phyloP scores from a whole-genome alignment of 1,139 yeast genomes.

The Pichia sp. region DNA sequence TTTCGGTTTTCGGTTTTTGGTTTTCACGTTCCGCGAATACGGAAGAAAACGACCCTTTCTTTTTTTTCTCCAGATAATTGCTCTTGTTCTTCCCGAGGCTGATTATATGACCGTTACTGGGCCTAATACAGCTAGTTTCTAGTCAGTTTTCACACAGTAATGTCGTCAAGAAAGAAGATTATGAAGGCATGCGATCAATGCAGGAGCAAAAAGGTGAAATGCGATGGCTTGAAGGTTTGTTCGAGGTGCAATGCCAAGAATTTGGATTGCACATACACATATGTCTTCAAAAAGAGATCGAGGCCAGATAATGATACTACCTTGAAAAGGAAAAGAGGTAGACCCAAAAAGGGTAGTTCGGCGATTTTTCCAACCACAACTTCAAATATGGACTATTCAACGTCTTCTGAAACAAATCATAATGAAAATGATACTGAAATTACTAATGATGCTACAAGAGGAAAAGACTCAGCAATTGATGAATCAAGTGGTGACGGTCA shows the following conservation, averaged over 20 bases:
- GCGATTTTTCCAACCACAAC: no score
- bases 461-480: no score
- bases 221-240: constrained; percentile 17
- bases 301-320: not conserved
- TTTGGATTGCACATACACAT: constrained; percentile 31
- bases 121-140: no score
- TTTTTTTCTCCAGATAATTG: no score
- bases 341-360: constrained; percentile 11
- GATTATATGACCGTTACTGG: no score
- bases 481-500: not conserved
- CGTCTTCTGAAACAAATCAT: not conserved
- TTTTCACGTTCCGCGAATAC: no score
- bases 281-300: constrained; percentile 26
- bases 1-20: no score
- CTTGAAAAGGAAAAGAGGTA: constrained; percentile 6
- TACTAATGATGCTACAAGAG: not conserved
- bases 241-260: constrained; percentile 31
- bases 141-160: no score
- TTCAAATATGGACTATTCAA: not conserved
- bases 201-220: constrained; percentile 17
- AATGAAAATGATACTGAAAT: not conserved
- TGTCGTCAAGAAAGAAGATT: constrained; percentile 32
- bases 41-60: no score
- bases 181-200: constrained; percentile 43
- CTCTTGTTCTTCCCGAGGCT: no score